These are phyloP conservation scores for Polygonum maritimum DNA, from an alignment of 148 eudicot species.

Conservation along the genomic window DNA sequence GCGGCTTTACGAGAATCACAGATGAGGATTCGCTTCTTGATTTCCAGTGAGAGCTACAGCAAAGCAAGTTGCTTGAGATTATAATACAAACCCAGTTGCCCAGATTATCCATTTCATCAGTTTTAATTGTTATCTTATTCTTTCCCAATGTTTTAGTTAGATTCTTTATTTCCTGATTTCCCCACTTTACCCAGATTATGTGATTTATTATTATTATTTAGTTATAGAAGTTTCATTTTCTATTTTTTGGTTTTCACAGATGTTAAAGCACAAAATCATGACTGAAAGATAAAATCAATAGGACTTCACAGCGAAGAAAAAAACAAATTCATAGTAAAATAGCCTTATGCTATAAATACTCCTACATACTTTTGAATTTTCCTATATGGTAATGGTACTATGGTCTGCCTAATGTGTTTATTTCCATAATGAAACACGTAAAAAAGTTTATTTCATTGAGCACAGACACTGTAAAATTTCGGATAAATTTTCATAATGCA, in stretches of 20 bases:
- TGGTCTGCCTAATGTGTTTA: neutral
- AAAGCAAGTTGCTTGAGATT: neutral
- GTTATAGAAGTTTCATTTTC: too few relatives aligned
- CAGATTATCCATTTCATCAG: too few relatives aligned
- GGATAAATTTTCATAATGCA: neutral
- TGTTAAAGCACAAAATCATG: neutral
- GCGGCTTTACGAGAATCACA: slow-evolving; percentile 3
- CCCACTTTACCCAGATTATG: too few relatives aligned
- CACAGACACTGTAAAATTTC: neutral
- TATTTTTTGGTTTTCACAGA: too few relatives aligned
- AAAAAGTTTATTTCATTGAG: too few relatives aligned
- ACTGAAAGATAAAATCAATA: neutral
- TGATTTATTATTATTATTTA: too few relatives aligned
- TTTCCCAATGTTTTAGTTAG: too few relatives aligned
- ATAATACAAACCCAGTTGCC: neutral
- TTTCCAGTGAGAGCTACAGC: slow-evolving; percentile 6
- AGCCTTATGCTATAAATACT: too few relatives aligned
- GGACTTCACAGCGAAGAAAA: too few relatives aligned
- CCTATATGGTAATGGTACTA: neutral
- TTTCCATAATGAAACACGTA: neutral
- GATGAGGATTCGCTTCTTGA: slow-evolving; percentile 1
- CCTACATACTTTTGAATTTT: neutral
- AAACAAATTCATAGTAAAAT: neutral
- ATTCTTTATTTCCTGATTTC: too few relatives aligned
- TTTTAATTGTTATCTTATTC: too few relatives aligned